These are phyloP conservation scores for Aspergillus arachidicola DNA, from an alignment of 2,329 filamentous ascomycete species.

Conservation along the genomic window DNA sequence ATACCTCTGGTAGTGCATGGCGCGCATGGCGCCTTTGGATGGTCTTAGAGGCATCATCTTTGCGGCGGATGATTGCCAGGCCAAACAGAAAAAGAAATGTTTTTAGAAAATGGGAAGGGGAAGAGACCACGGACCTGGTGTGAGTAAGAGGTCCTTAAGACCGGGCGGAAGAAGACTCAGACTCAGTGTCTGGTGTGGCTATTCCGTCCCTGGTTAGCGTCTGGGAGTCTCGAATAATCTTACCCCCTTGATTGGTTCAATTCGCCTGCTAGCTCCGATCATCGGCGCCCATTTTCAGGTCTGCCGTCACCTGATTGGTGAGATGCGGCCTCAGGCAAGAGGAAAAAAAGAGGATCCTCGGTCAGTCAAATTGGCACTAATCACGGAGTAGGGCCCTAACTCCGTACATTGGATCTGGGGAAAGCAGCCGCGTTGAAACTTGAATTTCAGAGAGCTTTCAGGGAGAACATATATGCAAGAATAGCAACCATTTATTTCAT, in stretches of 20 bases:
- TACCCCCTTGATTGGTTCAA: conserved; percentile 27
- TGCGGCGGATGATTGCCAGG: conserved; percentile 35
- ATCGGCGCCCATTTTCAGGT: conserved; percentile 25
- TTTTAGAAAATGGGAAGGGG: conserved; percentile 15
- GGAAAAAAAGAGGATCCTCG: neutral
- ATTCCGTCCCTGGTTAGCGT: conserved; percentile 16
- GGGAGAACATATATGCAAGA: no score
- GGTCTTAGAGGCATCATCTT: conserved; percentile 56
- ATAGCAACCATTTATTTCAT: neutral
- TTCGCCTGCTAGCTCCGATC: conserved; percentile 30
- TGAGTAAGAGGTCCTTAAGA: conserved; percentile 29
- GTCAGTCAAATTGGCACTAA: neutral
- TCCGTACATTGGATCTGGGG: neutral
- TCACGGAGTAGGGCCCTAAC: neutral
- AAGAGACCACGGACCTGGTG: conserved; percentile 20
- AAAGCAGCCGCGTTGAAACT: neutral
- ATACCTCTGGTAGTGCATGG: conserved; percentile 47
- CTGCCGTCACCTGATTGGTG: conserved; percentile 20
- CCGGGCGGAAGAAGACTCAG: conserved; percentile 22
- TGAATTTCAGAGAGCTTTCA: neutral
- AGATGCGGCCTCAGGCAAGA: neutral
- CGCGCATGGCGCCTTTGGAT: conserved; percentile 52
- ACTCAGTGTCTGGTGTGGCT: conserved; percentile 12
- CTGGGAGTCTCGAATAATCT: conserved; percentile 28
- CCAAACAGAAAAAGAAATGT: conserved; percentile 29